phyloP scores from a whole-genome alignment of 371 early-diverging fungal genomes.

The Globomyces sp. region DNA sequence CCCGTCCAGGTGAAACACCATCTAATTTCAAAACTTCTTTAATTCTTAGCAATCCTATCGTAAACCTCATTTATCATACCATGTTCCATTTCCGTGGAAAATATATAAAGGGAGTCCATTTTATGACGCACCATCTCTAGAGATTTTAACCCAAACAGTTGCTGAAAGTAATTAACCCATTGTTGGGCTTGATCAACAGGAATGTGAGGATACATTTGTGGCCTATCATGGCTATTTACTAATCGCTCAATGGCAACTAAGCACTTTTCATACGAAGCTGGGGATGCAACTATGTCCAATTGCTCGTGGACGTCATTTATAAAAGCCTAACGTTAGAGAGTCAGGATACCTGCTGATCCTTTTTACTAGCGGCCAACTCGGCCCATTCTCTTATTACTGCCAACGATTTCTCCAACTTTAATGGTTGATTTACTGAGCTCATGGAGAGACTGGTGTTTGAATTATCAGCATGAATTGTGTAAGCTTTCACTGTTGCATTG shows the following conservation, averaged over 20 bases:
- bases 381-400: slow-evolving; percentile 15
- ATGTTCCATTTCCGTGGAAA: slow-evolving; percentile 17
- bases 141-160: slow-evolving; percentile 15
- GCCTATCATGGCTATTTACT: not conserved
- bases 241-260: not conserved
- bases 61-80: not conserved
- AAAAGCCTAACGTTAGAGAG: not conserved
- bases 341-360: slow-evolving; percentile 6
- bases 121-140: not conserved
- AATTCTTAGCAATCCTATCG: slow-evolving; percentile 2
- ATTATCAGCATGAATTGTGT: not conserved
- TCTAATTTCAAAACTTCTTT: not conserved
- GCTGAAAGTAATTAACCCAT: slow-evolving; percentile 13
- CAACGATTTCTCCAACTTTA: slow-evolving; percentile 9
- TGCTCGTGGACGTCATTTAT: slow-evolving; percentile 3
- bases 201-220: not conserved
- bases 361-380: not conserved
- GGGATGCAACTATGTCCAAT: not conserved
- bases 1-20: slow-evolving; percentile 8
- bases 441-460: slow-evolving; percentile 3
- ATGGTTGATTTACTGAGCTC: not conserved
- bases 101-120: slow-evolving; percentile 22
- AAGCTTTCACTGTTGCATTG: slow-evolving; percentile 12
- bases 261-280: slow-evolving; percentile 7
- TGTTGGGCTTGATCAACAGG: slow-evolving; percentile 5